Percentiles rank a stretch among this genome's conserved stretches.
Evolutionary conservation across 176 grass and related monocot species (phyloP).

Genomic region (Ananas comosus): DNA sequence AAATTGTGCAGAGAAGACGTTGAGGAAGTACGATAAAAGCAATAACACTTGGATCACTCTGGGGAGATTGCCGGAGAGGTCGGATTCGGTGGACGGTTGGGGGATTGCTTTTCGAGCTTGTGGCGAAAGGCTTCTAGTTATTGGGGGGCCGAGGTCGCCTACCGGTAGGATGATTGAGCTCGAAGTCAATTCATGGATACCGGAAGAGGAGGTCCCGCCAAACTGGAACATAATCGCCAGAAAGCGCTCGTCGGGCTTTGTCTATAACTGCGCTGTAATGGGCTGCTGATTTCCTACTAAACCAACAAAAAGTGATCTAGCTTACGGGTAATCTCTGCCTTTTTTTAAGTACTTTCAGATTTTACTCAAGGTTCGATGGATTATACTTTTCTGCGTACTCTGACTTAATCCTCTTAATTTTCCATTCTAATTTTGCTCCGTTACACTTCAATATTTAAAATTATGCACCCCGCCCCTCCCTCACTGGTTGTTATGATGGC

Average conservation of each 20-base stretch:
- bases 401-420: conserved; percentile 16
- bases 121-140: conserved; percentile 64
- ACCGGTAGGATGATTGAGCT: conserved; percentile 43
- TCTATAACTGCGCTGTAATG: conserved; percentile 93
- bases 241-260: conserved; percentile 55
- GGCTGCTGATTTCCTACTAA: conserved; percentile 57
- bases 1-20: conserved; percentile 45
- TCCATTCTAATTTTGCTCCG: conserved; percentile 25
- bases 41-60: conserved; percentile 69
- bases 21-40: conserved; percentile 65
- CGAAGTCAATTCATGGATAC: conserved; percentile 70
- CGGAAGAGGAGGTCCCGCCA: conserved; percentile 32
- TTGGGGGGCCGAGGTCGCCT: conserved; percentile 48
- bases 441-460: conserved; percentile 18
- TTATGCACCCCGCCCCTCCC: background rate
- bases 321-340: conserved; percentile 12
- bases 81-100: conserved; percentile 80
- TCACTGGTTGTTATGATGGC: background rate
- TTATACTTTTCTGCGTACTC: conserved; percentile 16
- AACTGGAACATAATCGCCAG: conserved; percentile 58
- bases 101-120: conserved; percentile 81
- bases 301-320: conserved; percentile 21
- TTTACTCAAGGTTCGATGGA: conserved; percentile 21
- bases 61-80: conserved; percentile 55
- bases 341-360: conserved; percentile 19